Evolutionary conservation across 2,329 filamentous ascomycete genomes (phyloP).

Genomic region (Arachnopeziza araneosa): DNA sequence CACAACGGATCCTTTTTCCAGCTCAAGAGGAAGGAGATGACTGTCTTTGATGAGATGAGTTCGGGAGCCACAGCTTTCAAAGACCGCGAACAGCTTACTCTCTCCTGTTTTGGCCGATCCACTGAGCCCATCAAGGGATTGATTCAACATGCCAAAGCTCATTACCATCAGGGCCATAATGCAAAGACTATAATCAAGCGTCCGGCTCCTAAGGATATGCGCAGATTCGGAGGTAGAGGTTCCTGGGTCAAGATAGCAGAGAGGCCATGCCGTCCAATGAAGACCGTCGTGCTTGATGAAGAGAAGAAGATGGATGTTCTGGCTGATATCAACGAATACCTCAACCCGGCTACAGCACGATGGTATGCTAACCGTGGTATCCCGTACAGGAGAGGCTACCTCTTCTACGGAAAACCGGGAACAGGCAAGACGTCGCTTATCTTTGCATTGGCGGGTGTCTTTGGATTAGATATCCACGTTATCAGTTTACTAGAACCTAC

Average conservation of each 20-base stretch:
- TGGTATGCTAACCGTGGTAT: conserved; percentile 76
- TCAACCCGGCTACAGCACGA: conserved; percentile 61
- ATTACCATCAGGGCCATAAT: conserved; percentile 47
- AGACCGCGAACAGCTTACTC: conserved; percentile 46
- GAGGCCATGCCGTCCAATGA: conserved; percentile 64
- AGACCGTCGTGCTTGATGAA: conserved; percentile 68
- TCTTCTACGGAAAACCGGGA: conserved; percentile 71
- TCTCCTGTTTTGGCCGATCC: conserved; percentile 49
- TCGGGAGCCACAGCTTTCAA: conserved; percentile 34
- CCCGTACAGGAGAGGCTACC: conserved; percentile 69
- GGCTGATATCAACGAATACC: conserved; percentile 70
- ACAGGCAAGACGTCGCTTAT: conserved; percentile 68
- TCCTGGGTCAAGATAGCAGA: conserved; percentile 53
- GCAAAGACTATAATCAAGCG: conserved; percentile 55
- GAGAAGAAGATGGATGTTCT: conserved; percentile 61
- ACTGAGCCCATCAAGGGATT: conserved; percentile 50
- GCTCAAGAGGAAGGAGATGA: conserved; percentile 30
- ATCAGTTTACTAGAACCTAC: conserved; percentile 54
- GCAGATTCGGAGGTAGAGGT: conserved; percentile 39
- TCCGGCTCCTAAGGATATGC: conserved; percentile 41
- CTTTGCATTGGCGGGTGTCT: conserved; percentile 59
- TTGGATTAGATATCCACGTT: conserved; percentile 62
- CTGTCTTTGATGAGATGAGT: conserved; percentile 20
- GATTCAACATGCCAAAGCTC: conserved; percentile 46
- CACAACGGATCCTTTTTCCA: conserved; percentile 46